These are phyloP conservation scores for Alternaria triticina DNA, from an alignment of 2,329 filamentous ascomycete species.

Conservation along the genomic window DNA sequence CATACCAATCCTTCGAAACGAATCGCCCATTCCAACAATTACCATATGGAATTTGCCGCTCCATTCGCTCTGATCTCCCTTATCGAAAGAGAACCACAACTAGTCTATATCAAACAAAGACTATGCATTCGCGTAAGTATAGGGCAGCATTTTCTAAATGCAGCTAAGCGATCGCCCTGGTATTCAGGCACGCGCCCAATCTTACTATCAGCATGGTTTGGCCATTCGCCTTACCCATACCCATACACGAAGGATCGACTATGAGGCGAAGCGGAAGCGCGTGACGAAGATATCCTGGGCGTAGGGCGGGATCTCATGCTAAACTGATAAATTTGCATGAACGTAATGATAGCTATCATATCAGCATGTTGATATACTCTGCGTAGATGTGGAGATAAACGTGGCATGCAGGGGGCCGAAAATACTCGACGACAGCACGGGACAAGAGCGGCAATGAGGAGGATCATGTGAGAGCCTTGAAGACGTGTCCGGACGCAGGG, in stretches of 20 bases:
- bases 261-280: background rate
- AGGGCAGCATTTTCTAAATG: background rate
- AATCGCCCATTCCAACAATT: background rate
- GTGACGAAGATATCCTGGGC: background rate
- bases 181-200: background rate
- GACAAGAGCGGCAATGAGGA: background rate
- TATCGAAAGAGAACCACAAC: background rate
- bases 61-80: background rate
- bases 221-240: background rate
- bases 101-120: background rate
- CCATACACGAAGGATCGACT: background rate
- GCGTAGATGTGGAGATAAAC: background rate
- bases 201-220: background rate
- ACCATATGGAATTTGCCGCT: background rate
- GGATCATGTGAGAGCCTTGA: background rate
- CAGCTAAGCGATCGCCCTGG: background rate
- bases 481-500: background rate
- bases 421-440: background rate
- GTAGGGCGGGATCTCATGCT: background rate
- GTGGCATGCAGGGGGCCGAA: background rate
- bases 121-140: background rate
- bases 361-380: background rate
- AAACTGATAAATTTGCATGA: background rate
- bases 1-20: background rate
- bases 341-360: background rate